Evolutionary conservation across 1,284 basidiomycete species (phyloP).

Genomic region (Fomes fomentarius): DNA sequence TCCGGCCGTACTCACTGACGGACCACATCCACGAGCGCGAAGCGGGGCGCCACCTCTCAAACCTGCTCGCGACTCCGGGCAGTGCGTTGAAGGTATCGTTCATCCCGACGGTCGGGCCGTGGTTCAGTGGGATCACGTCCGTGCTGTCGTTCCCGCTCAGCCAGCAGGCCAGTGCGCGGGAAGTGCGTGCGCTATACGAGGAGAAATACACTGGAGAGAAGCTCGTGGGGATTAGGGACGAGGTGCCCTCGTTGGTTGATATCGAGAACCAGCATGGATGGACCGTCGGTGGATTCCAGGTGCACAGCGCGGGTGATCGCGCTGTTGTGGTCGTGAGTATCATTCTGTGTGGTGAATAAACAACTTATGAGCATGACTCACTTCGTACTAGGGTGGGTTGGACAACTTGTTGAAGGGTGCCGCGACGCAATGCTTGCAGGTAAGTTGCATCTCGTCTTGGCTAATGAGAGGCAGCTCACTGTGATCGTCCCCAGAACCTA

Average conservation of each 20-base stretch:
- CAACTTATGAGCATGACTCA: conserved; percentile 13
- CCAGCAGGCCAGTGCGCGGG: conserved; percentile 65
- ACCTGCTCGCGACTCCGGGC: conserved; percentile 45
- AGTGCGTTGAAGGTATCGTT: conserved; percentile 77
- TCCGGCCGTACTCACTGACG: conserved; percentile 89
- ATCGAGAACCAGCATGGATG: conserved; percentile 87
- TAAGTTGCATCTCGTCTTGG: conserved; percentile 38
- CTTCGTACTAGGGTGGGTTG: conserved; percentile 70
- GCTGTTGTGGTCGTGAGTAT: conserved; percentile 87
- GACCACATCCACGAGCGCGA: conserved; percentile 99
- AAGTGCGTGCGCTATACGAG: conserved; percentile 79
- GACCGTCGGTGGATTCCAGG: conserved; percentile 92
- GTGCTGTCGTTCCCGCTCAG: conserved; percentile 84
- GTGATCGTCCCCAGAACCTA: conserved; percentile 69
- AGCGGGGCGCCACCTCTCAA: conserved; percentile 81
- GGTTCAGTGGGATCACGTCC: conserved; percentile 96
- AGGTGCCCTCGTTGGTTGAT: conserved; percentile 80
- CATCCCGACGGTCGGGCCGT: conserved; percentile 86
- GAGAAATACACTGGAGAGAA: conserved; percentile 79
- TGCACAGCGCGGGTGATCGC: conserved; percentile 85
- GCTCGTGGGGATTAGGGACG: conserved; percentile 69
- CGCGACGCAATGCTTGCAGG: conserved; percentile 96
- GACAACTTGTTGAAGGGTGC: conserved; percentile 98
- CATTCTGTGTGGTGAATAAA: conserved; percentile 16
- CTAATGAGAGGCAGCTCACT: neutral